A percentile compares a stretch with the other conserved stretches of the same genome.
Evolutionary conservation across 805 yeast species (phyloP).

Genomic region (Wickerhamiella azymoides): DNA sequence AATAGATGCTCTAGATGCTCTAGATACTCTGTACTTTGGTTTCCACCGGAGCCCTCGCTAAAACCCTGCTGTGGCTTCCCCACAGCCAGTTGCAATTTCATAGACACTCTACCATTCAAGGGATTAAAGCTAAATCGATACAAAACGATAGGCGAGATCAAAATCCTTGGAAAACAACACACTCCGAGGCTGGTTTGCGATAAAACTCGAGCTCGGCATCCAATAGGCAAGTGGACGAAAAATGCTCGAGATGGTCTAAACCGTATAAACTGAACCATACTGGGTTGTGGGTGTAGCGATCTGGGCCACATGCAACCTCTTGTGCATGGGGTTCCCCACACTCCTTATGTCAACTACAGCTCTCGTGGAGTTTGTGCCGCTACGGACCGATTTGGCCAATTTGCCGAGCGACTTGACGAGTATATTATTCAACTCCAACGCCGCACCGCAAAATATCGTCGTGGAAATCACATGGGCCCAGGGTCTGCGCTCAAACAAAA

Average conservation of each 20-base stretch:
- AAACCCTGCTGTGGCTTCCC: too few relatives aligned
- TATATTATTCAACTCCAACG: conserved; percentile 36
- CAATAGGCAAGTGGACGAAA: not conserved
- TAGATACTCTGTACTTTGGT: too few relatives aligned
- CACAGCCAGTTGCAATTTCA: too few relatives aligned
- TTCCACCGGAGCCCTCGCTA: too few relatives aligned
- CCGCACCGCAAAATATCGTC: conserved; percentile 43
- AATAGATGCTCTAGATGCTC: too few relatives aligned
- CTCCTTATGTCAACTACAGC: conserved; percentile 18
- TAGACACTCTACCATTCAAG: too few relatives aligned
- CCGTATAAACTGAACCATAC: not conserved
- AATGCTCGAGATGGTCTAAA: not conserved
- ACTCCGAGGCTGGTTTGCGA: not conserved
- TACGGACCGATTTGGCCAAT: conserved; percentile 39
- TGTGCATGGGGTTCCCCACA: conserved; percentile 2
- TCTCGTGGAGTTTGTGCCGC: conserved; percentile 25
- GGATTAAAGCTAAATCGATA: too few relatives aligned
- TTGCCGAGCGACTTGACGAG: conserved; percentile 38
- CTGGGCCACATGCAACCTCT: not conserved
- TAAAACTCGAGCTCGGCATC: not conserved
- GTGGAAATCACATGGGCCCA: conserved; percentile 32
- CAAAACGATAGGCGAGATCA: too few relatives aligned
- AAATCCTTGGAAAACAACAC: not conserved
- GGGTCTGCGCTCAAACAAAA: conserved; percentile 16
- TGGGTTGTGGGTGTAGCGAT: too few relatives aligned